phyloP scores from a whole-genome alignment of 306 rosid species.

The Delonix regia region DNA sequence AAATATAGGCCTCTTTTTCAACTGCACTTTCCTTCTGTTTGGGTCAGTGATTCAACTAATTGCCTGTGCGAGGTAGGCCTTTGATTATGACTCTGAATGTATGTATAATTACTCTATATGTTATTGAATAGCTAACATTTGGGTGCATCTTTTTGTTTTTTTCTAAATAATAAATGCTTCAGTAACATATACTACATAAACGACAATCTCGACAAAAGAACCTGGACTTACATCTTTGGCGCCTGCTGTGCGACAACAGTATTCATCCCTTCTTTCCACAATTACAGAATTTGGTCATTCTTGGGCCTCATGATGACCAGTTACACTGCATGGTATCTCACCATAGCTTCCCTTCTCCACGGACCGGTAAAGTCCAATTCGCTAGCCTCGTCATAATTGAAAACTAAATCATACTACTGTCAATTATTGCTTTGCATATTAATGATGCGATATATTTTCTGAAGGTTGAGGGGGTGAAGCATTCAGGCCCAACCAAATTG shows the following conservation, averaged over 20 bases:
- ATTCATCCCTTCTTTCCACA: constrained; percentile 77
- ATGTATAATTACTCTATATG: neutral
- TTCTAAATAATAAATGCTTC: constrained; percentile 6
- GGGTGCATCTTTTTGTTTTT: neutral
- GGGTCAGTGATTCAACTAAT: constrained; percentile 81
- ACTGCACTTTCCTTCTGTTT: constrained; percentile 74
- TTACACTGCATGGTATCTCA: constrained; percentile 77
- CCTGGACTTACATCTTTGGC: constrained; percentile 82
- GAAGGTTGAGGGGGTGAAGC: constrained; percentile 76
- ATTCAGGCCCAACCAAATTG: constrained; percentile 68
- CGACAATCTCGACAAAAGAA: constrained; percentile 86
- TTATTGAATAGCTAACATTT: neutral
- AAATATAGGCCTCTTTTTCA: constrained; percentile 67
- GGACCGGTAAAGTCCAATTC: constrained; percentile 55
- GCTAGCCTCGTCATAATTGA: neutral
- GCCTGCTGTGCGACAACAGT: constrained; percentile 85
- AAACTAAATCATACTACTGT: neutral
- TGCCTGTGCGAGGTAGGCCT: constrained; percentile 69
- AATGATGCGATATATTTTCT: neutral
- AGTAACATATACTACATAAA: constrained; percentile 75
- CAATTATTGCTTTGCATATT: neutral
- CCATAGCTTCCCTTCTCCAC: constrained; percentile 69
- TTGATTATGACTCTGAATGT: neutral
- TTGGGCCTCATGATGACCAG: constrained; percentile 75
- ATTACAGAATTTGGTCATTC: constrained; percentile 77